Percentiles rank a stretch among this genome's conserved stretches.
phyloP scores from a whole-genome alignment of 805 yeast species.

The Schizosaccharomyces lindneri region DNA sequence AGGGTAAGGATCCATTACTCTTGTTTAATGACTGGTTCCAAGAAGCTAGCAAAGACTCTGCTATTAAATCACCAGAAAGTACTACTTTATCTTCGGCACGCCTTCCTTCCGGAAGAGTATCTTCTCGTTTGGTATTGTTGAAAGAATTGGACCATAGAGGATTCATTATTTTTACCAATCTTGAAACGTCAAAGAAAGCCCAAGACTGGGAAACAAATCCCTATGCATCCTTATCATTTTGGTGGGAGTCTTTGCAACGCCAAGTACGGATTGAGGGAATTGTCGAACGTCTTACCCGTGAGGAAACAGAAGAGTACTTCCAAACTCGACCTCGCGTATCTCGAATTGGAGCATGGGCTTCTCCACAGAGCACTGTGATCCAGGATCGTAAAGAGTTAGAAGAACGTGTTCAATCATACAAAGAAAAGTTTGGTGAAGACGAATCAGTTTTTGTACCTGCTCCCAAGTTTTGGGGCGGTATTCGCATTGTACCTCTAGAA shows the following conservation, averaged over 20 bases:
- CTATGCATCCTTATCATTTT: conserved; percentile 61
- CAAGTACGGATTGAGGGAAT: conserved; percentile 83
- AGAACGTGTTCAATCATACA: conserved; percentile 21
- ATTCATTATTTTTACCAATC: conserved; percentile 70
- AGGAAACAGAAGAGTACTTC: conserved; percentile 55
- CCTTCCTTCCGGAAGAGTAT: conserved; percentile 73
- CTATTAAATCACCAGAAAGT: conserved; percentile 48
- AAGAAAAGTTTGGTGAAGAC: conserved; percentile 25
- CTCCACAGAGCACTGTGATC: conserved; percentile 56
- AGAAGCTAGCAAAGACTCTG: conserved; percentile 34
- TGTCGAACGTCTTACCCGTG: conserved; percentile 46
- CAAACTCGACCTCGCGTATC: conserved; percentile 80
- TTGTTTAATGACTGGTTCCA: conserved; percentile 73
- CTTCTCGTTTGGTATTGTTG: conserved; percentile 60
- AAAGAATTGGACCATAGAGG: conserved; percentile 68
- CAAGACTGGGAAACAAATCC: conserved; percentile 47
- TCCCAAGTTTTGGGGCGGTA: conserved; percentile 92
- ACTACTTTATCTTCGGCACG: conserved; percentile 71
- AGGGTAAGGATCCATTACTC: conserved; percentile 30
- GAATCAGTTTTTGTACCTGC: conserved; percentile 48
- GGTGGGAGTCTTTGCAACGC: conserved; percentile 77
- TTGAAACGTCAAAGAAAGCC: conserved; percentile 69
- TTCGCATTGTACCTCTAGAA: conserved; percentile 66
- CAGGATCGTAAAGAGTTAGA: conserved; percentile 39
- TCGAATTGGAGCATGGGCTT: conserved; percentile 89